These are phyloP conservation scores for Aspergillus asperescens DNA, from an alignment of 495 filamentous ascomycete genomes.

Conservation along the genomic window DNA sequence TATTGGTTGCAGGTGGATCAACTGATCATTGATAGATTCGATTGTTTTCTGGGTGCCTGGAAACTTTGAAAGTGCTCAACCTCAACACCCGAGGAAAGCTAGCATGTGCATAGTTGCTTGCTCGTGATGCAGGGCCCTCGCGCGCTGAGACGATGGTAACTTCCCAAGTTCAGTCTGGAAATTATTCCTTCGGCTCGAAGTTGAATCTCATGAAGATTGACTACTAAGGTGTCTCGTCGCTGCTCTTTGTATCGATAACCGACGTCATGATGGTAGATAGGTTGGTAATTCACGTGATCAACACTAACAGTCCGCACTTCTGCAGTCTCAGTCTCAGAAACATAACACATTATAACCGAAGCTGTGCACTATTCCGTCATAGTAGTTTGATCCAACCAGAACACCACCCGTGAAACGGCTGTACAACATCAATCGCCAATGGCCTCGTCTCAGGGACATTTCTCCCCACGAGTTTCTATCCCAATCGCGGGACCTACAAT, in stretches of 20 bases:
- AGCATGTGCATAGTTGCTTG: background rate
- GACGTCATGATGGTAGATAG: too few relatives aligned
- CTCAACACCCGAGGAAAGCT: background rate
- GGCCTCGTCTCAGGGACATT: slow-evolving; percentile 1
- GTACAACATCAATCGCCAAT: background rate
- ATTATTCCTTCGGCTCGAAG: too few relatives aligned
- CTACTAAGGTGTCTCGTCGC: too few relatives aligned
- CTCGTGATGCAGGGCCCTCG: background rate
- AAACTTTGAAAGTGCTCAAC: too few relatives aligned
- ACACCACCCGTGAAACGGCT: background rate
- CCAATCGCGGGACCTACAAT: background rate
- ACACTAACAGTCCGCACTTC: too few relatives aligned
- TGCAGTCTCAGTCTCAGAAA: too few relatives aligned
- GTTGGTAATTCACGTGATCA: background rate
- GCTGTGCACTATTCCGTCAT: background rate
- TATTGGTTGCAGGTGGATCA: slow-evolving; percentile 8
- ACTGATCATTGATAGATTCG: background rate
- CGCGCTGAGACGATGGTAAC: background rate
- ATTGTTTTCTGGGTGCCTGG: background rate
- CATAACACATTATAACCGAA: too few relatives aligned
- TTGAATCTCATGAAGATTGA: too few relatives aligned
- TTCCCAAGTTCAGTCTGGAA: too few relatives aligned
- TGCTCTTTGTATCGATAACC: too few relatives aligned
- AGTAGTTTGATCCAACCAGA: background rate
- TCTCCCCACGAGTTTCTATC: background rate